phyloP scores from a whole-genome alignment of 768 basidiomycete species.

The Neoboletus brunneissimus region DNA sequence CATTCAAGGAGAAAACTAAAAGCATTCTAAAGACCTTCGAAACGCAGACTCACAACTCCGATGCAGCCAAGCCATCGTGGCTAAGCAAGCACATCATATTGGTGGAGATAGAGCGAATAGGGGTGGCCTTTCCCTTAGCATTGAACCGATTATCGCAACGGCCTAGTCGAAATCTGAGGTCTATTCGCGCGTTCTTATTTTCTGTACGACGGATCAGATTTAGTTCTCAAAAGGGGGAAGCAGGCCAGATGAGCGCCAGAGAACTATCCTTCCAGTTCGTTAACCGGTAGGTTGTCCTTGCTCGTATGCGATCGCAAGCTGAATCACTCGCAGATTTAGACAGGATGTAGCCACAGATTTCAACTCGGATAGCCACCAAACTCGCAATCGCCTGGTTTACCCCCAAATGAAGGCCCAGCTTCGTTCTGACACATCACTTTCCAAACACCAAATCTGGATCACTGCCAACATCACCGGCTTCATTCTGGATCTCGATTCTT shows the following conservation, averaged over 20 bases:
- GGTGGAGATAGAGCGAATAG: conserved; percentile 63
- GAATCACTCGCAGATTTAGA: conserved; percentile 58
- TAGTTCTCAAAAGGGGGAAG: conserved; percentile 69
- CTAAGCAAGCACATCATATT: conserved; percentile 53
- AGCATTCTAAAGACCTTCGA: conserved; percentile 75
- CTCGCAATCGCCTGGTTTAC: conserved; percentile 71
- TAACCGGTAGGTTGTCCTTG: conserved; percentile 47
- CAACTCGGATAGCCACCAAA: conserved; percentile 60
- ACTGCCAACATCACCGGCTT: conserved; percentile 79
- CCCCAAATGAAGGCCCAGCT: conserved; percentile 79
- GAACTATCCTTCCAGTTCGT: conserved; percentile 86
- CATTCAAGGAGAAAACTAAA: conserved; percentile 80
- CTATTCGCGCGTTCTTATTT: conserved; percentile 81
- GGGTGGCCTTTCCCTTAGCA: conserved; percentile 86
- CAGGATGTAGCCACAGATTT: conserved; percentile 73
- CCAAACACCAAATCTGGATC: conserved; percentile 56
- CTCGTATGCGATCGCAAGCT: not conserved
- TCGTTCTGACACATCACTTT: conserved; percentile 48
- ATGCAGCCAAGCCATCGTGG: conserved; percentile 42
- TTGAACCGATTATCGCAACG: conserved; percentile 49
- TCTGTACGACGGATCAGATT: conserved; percentile 77
- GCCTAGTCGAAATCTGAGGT: conserved; percentile 37
- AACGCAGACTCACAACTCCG: conserved; percentile 40
- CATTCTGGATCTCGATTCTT: conserved; percentile 78
- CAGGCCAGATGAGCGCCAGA: conserved; percentile 69